Conservation (phyloP, 306 rosid genomes). For the Dalbergia cochinchinensis region DNA sequence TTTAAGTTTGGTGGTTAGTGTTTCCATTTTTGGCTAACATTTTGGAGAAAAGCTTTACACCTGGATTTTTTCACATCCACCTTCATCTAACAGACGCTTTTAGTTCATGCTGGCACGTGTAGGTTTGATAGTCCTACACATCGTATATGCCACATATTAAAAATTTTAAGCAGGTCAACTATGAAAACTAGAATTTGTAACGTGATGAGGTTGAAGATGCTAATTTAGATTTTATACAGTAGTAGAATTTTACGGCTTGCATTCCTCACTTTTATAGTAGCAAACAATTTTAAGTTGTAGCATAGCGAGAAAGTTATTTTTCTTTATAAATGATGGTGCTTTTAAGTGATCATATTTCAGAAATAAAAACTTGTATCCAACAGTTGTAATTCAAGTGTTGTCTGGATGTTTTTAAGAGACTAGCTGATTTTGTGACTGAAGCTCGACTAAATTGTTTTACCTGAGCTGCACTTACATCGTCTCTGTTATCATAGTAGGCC, state of each 20-base stretch:
- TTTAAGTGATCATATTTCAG: neutral
- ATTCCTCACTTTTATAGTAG: neutral
- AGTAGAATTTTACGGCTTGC: neutral
- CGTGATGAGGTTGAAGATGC: no score
- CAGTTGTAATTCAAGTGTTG: neutral
- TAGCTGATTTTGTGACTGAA: no score
- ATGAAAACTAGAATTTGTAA: neutral
- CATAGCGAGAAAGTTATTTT: slow-evolving; percentile 13
- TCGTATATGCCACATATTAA: neutral
- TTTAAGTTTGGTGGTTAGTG: neutral
- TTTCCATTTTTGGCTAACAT: neutral
- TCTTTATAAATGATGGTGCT: neutral
- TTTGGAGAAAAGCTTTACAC: neutral
- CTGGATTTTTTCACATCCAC: slow-evolving; percentile 1
- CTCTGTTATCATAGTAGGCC: no score
- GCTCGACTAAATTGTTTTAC: no score
- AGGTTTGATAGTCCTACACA: neutral
- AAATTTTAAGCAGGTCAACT: neutral
- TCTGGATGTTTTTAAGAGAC: neutral
- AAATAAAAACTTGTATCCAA: neutral
- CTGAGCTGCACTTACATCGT: no score
- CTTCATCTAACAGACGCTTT: neutral
- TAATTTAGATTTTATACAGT: no score
- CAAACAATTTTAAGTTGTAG: slow-evolving; percentile 7
- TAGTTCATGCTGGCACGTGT: neutral